Conservation (phyloP, 2,329 filamentous ascomycete species). For the Penicillium expansum region DNA sequence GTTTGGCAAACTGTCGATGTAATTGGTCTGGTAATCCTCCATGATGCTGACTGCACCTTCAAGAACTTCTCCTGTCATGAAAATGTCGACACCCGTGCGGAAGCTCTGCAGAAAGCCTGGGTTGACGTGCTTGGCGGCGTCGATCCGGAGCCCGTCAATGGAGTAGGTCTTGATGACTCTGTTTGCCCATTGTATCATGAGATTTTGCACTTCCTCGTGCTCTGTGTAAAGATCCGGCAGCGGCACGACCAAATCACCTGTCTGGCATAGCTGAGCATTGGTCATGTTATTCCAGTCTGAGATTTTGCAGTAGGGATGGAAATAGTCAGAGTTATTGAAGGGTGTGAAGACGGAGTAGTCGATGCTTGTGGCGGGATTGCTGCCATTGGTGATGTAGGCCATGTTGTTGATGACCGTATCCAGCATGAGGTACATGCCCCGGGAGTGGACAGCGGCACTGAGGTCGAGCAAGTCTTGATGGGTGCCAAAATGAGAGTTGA, state of each 20-base stretch:
- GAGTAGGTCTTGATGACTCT: constrained; percentile 44
- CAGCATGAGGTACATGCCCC: constrained; percentile 53
- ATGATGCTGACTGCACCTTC: constrained; percentile 35
- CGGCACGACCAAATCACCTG: constrained; percentile 40
- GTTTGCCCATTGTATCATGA: constrained; percentile 42
- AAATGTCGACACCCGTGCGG: constrained; percentile 36
- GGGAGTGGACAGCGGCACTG: constrained; percentile 44
- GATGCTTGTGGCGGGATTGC: constrained; percentile 23
- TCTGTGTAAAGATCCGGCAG: constrained; percentile 51
- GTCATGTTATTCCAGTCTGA: constrained; percentile 35
- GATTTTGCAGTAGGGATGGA: constrained; percentile 29
- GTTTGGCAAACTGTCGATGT: constrained; percentile 47
- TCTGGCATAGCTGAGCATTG: constrained; percentile 19
- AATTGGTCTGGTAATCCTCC: constrained; percentile 42
- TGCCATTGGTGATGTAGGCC: constrained; percentile 33
- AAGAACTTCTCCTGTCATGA: constrained; percentile 48
- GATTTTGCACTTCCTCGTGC: constrained; percentile 37
- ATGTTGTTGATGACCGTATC: constrained; percentile 54
- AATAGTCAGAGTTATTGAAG: constrained; percentile 33
- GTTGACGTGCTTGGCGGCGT: constrained; percentile 50
- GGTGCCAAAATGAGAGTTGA: constrained; percentile 52
- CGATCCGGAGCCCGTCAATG: constrained; percentile 51
- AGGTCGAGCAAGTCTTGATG: constrained; percentile 48
- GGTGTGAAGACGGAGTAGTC: constrained; percentile 28
- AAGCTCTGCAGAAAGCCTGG: constrained; percentile 42